Evolutionary conservation across 2,329 filamentous ascomycete genomes (phyloP), one percentile per base, ranked within the genome.

Genomic region (Huntiella moniliformis): DNA sequence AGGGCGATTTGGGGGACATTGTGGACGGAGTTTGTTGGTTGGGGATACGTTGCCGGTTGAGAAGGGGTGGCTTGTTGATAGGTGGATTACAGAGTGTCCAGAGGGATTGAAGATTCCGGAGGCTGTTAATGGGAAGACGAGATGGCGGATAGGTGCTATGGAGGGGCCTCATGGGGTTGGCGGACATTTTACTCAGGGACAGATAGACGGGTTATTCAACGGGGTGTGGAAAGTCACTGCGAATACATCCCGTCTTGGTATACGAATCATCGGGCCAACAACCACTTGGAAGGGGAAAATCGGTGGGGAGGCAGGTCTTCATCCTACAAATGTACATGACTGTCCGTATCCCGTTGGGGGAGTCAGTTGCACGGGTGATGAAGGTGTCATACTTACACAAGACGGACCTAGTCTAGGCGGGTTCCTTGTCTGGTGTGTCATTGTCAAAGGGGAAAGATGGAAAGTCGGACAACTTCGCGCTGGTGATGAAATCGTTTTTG

Each of bases 381-480:
- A 62, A 31, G 57, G 61, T 2, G 61, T 65, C 2, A 55, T 66
- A 2, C 52, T 66, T 4, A 54, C 58, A 0, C 56, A 55, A 5
- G 63, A 67, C 49, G 62, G 61, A 0, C 64, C 64, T 0, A 62
- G 61, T 32, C 57, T 66, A 0, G 63, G 63, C 12, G 63, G 63
- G 0, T 64, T 66, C 16, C 55, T 65, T 2, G 60, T 61, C 1
- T 60, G 61, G 18, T 61, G 57, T 15, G 58, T 60, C 0, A 56
- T 66, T 4, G 57, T 57, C 4, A 56, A 57, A 10, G 58, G 58
- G 1, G 62, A 65, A 31, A 53, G 65, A 52, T 66, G 61, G 61
- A 64, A 64, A 51, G 50, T 66, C 17, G 64, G 63, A 7, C 63
- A 64, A 48, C 54, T 62, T 11, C 56, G 56, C 5, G 60, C 61